These are phyloP conservation scores for Ogataea glucozyma DNA, from an alignment of 805 yeast genomes.

Conservation along the genomic window DNA sequence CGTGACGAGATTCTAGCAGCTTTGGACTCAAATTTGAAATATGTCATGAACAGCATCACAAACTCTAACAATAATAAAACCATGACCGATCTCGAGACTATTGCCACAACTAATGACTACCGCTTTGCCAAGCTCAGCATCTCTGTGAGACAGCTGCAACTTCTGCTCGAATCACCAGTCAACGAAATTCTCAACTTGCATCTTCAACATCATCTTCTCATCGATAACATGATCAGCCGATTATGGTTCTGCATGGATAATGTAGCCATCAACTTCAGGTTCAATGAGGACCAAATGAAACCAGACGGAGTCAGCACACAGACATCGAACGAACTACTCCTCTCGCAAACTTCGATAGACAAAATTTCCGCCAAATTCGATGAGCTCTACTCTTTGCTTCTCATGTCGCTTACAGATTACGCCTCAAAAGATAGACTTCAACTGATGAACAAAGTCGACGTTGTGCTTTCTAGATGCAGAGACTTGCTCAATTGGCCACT, in stretches of 20 bases:
- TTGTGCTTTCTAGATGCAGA: constrained; percentile 23
- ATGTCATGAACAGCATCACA: constrained; percentile 29
- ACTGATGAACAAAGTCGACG: constrained; percentile 21
- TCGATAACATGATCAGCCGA: constrained; percentile 31
- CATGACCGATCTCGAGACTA: constrained; percentile 19
- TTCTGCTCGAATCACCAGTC: constrained; percentile 29
- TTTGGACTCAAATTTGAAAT: constrained; percentile 25
- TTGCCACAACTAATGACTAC: constrained; percentile 20
- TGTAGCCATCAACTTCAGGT: constrained; percentile 28
- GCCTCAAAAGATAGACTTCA: constrained; percentile 21
- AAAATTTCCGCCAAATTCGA: constrained; percentile 27
- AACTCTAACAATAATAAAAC: constrained; percentile 18
- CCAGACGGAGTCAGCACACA: constrained; percentile 1
- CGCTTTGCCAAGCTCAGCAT: constrained; percentile 30
- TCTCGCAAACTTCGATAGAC: constrained; percentile 23
- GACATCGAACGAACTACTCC: constrained; percentile 9
- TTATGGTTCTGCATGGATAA: constrained; percentile 38
- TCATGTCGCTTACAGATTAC: constrained; percentile 23
- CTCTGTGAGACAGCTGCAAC: constrained; percentile 28
- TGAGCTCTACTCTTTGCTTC: constrained; percentile 29
- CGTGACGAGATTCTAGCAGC: constrained; percentile 24
- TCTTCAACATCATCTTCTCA: constrained; percentile 20
- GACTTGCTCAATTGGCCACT: constrained; percentile 34
- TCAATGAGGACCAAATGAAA: constrained; percentile 15
- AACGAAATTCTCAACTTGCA: constrained; percentile 22